Base-by-base conservation (phyloP, 306 rosid species). In the Senna siamea region DNA sequence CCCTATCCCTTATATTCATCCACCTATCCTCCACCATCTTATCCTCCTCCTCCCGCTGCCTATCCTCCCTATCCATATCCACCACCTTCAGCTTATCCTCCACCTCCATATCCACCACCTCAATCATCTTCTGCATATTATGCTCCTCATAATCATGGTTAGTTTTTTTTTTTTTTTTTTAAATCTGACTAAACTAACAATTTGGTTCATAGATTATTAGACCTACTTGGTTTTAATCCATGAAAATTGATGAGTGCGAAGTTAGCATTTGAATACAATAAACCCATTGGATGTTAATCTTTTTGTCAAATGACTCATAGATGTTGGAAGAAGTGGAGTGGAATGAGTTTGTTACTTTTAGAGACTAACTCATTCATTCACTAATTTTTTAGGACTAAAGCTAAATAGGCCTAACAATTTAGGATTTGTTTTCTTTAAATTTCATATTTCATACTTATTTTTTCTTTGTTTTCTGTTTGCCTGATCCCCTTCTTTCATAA, bases 141-240 rank as follows among this genome's bases (percentile, higher is more conserved):
- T 75, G 81, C 89, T 71, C 88, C 83, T 37, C 86, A 93, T 90
- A 81, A 56, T 28, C 56, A 37, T 37, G 40, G 40, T 37, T 2
- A 0, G 4, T 7, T 60, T 9, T 17, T 0, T 5, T 15, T n/a
- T 15, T 48, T 15, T 5, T 5, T 14, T 14, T 14, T 48, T 48
- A 1, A n/a, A n/a, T 13, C 15, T 48, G 54, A 15, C 20, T n/a
- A 0, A 14, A 15, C 54, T 48, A 2, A 5, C 7, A 59, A 32
- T 59, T 15, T 59, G 44, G 26, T 37, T 12, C 23, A 11, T 58
- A 7, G 20, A 28, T 58, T 30, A n/a, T 30, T 50, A 5, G 64
- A 30, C 22, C 30, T 15, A 15, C 30, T 7, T 58, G 30, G n/a
- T n/a, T n/a, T n/a, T n/a, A n/a, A n/a, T n/a, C n/a, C n/a, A n/a